A percentile compares a stretch with the other conserved stretches of the same genome.
Conservation (phyloP, 2,329 filamentous ascomycete species). For the Metarhizium brunneum region DNA sequence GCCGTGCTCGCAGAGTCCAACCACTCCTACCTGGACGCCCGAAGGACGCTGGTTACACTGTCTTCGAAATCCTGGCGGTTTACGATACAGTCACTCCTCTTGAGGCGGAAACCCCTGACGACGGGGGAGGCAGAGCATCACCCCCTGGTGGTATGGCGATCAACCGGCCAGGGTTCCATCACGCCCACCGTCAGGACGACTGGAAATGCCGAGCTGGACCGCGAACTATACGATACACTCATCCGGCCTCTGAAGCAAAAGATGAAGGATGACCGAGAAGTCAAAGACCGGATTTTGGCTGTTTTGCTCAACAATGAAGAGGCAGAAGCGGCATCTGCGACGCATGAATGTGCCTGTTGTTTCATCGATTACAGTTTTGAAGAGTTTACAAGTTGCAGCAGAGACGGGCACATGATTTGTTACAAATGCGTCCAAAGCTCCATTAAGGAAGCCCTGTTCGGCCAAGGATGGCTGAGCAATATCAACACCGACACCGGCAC, state of each 20-base stretch:
- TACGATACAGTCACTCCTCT: slow-evolving; percentile 61
- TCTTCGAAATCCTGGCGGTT: slow-evolving; percentile 71
- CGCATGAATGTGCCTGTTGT: slow-evolving; percentile 70
- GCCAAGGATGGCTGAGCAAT: slow-evolving; percentile 80
- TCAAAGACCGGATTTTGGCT: slow-evolving; percentile 44
- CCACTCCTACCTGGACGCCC: slow-evolving; percentile 65
- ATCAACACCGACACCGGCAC: slow-evolving; percentile 66
- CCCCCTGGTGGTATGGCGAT: slow-evolving; percentile 53
- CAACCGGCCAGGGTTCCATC: slow-evolving; percentile 43
- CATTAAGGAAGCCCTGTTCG: slow-evolving; percentile 80
- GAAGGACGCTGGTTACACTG: slow-evolving; percentile 58
- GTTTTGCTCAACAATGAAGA: slow-evolving; percentile 46
- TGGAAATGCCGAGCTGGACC: slow-evolving; percentile 53
- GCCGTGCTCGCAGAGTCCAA: slow-evolving; percentile 75
- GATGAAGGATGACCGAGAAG: slow-evolving; percentile 33
- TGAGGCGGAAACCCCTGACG: slow-evolving; percentile 50
- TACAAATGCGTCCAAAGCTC: slow-evolving; percentile 75
- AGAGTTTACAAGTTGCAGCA: slow-evolving; percentile 62
- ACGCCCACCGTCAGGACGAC: slow-evolving; percentile 57
- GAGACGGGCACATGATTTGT: slow-evolving; percentile 64
- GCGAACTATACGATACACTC: slow-evolving; percentile 50
- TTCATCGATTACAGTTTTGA: slow-evolving; percentile 64
- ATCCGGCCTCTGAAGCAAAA: slow-evolving; percentile 42
- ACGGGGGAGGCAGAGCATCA: slow-evolving; percentile 48
- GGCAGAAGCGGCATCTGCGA: slow-evolving; percentile 45